Conservation (phyloP, 768 basidiomycete species). For the Mycena sanguinolenta region DNA sequence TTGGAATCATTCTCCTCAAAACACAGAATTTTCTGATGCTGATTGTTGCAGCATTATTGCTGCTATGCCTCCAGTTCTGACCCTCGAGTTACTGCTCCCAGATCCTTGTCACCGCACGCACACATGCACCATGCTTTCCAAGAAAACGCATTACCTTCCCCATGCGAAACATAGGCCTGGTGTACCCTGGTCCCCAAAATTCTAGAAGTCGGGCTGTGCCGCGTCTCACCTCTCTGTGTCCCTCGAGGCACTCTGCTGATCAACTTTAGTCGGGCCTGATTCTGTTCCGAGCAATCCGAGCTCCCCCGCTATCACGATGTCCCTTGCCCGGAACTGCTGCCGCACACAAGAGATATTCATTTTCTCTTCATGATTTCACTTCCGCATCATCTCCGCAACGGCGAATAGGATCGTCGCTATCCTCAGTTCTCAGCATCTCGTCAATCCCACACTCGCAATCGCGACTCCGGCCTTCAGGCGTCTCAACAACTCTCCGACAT, state of each 20-base stretch:
- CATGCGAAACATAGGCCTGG: neutral
- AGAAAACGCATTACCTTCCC: conserved; percentile 19
- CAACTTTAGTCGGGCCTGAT: conserved; percentile 1
- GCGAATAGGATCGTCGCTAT: conserved; percentile 17
- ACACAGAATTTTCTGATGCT: conserved; percentile 1
- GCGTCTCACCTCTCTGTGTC: conserved; percentile 9
- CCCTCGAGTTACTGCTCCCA: neutral
- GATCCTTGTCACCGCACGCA: conserved; percentile 17
- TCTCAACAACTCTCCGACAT: conserved; percentile 18
- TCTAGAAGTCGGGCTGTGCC: conserved; percentile 15
- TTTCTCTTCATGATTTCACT: neutral
- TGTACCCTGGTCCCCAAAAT: neutral
- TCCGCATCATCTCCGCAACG: conserved; percentile 9
- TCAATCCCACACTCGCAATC: conserved; percentile 14
- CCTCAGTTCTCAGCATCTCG: conserved; percentile 7
- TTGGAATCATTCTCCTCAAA: neutral
- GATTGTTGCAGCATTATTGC: neutral
- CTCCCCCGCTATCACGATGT: conserved; percentile 32
- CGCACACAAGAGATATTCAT: neutral
- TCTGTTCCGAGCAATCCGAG: too few relatives aligned
- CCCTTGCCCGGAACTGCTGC: conserved; percentile 8
- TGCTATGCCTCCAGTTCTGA: neutral
- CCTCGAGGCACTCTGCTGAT: conserved; percentile 8
- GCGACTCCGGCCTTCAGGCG: conserved; percentile 17
- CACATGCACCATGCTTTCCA: neutral